Evolutionary conservation across 1,284 basidiomycete genomes (phyloP).

Genomic region (Boletus albobrunnescens): DNA sequence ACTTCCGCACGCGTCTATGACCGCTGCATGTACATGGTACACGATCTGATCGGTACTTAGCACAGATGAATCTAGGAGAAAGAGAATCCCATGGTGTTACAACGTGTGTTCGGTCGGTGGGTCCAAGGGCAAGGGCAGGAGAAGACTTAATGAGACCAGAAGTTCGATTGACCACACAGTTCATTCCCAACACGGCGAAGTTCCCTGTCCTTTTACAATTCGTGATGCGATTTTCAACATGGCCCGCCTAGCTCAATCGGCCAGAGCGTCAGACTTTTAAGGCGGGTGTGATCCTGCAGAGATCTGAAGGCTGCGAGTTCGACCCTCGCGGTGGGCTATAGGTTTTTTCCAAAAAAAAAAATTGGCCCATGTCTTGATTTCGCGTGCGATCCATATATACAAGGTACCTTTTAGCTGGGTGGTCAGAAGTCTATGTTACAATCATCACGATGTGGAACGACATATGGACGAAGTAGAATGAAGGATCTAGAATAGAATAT

Average conservation of each 20-base stretch:
- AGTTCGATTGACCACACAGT: too few relatives aligned
- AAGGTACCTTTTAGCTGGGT: constrained; percentile 15
- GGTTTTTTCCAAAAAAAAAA: neutral
- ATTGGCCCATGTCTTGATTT: too few relatives aligned
- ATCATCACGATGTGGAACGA: constrained; percentile 10
- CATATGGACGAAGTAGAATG: constrained; percentile 15
- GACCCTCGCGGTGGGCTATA: constrained; percentile 86
- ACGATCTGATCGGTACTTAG: neutral
- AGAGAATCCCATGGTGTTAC: neutral
- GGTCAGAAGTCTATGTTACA: constrained; percentile 25
- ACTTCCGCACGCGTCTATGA: neutral
- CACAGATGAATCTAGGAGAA: neutral
- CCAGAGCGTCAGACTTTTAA: constrained; percentile 59
- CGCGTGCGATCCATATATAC: constrained; percentile 5
- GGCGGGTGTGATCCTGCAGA: constrained; percentile 60
- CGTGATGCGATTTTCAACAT: too few relatives aligned
- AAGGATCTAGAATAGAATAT: constrained; percentile 11
- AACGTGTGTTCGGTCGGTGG: constrained; percentile 7
- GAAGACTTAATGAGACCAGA: too few relatives aligned
- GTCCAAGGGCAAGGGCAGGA: neutral
- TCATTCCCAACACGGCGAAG: too few relatives aligned
- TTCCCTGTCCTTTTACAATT: too few relatives aligned
- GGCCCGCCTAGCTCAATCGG: constrained; percentile 56
- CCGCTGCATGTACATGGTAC: neutral
- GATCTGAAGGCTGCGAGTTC: constrained; percentile 88